Evolutionary conservation across 129 eudicot species (phyloP), one percentile per base, ranked within the genome.

Genomic region (Arctium minus): DNA sequence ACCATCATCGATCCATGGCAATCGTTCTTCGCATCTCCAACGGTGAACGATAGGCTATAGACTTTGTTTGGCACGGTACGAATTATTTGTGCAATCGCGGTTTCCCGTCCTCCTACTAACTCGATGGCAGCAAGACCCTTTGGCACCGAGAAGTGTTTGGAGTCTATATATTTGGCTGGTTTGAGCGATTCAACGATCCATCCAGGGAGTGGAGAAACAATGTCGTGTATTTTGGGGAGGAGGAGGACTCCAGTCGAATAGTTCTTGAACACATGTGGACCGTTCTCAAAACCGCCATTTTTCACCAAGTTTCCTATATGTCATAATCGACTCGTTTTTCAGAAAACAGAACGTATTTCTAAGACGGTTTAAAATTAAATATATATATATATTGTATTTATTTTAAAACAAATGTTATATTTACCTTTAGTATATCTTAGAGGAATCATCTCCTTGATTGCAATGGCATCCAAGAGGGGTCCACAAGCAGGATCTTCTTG

Each of bases 131-230:
- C 88, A 3, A 73, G 74, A 11, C 98, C 96, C 13, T 46, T 79
- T 36, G 98, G 96, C 13, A 93, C 96, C 8, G 38, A 32, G 75
- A 86, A 93, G 80, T 91, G 98, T 36, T 78, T 86, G 39, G 94
- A 88, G 68, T 93, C 94, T 0, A 93, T 71, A 79, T 85, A 93
- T 72, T 93, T 93, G 8, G 91, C 92, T 44, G 98, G 91, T 82
- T 93, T 93, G 72, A 89, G 87, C 4, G 97, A 93, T 46, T 91
- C 94, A 12, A 93, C 72, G 6, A 91, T 91, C 98, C 98, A 93
- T 32, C 96, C 94, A 12, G 96, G 96, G 31, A 93, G 85, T 4
- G 96, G 89, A n/a, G 96, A 91, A 64, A 83, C 44, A 3, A 50
- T 44, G 81, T 93, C 97, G 32, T 89, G 87, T 53, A 75, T 78